Evolutionary conservation across 2,329 filamentous ascomycete genomes (phyloP).

Genomic region (Mycosphaerelloides madeirae): DNA sequence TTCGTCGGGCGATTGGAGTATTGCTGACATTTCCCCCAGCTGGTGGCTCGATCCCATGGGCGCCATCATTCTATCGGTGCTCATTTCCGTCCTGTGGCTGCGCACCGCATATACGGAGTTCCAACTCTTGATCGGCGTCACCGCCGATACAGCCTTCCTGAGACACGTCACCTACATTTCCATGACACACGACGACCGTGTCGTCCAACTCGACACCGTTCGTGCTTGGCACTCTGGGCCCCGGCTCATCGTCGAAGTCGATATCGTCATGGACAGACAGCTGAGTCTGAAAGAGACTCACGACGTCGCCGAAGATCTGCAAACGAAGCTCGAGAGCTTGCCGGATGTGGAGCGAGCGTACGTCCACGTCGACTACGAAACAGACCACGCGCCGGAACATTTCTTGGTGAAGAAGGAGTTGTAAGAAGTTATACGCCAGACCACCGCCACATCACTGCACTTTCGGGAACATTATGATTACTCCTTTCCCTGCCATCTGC

Average conservation of each 20-base stretch:
- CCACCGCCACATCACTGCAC: background rate
- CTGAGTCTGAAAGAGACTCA: conserved; percentile 73
- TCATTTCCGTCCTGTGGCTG: conserved; percentile 78
- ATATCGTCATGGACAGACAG: conserved; percentile 83
- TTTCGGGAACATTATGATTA: background rate
- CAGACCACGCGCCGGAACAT: conserved; percentile 87
- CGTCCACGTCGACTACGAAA: conserved; percentile 97
- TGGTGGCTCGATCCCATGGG: conserved; percentile 97
- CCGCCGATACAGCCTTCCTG: conserved; percentile 76
- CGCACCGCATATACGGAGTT: conserved; percentile 85
- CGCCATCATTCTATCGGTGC: conserved; percentile 72
- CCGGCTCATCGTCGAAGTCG: conserved; percentile 87
- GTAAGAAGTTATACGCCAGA: conserved; percentile 33
- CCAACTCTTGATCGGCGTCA: conserved; percentile 82
- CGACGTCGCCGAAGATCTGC: conserved; percentile 88
- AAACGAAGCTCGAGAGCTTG: conserved; percentile 87
- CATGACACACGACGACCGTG: conserved; percentile 78
- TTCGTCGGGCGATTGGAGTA: background rate
- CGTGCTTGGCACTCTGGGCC: conserved; percentile 87
- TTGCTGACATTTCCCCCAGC: conserved; percentile 4
- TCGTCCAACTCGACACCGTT: conserved; percentile 89
- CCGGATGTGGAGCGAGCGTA: conserved; percentile 91
- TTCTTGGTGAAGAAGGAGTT: conserved; percentile 64
- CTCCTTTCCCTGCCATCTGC: background rate
- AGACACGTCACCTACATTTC: conserved; percentile 94